These are phyloP conservation scores for Phallus indusiatus DNA, from an alignment of 768 basidiomycete species.

Conservation along the genomic window DNA sequence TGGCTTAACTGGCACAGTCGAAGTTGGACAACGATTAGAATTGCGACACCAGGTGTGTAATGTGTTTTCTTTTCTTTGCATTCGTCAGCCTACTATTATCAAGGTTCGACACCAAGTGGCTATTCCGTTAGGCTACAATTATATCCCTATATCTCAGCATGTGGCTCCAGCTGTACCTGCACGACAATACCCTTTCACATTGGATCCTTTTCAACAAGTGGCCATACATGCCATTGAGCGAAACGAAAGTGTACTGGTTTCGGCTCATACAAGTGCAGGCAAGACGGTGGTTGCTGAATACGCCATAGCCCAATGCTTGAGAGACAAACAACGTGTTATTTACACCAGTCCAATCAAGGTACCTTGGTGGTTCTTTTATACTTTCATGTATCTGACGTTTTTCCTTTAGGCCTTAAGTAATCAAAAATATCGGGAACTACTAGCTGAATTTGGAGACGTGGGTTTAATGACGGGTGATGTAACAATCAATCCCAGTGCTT, in stretches of 20 bases:
- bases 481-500: constrained; percentile 94
- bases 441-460: constrained; percentile 94
- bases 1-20: constrained; percentile 69
- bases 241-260: constrained; percentile 95
- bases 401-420: constrained; percentile 81
- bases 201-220: constrained; percentile 96
- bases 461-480: constrained; percentile 99
- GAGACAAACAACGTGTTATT: constrained; percentile 90
- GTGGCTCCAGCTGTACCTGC: constrained; percentile 86
- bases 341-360: constrained; percentile 99
- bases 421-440: constrained; percentile 98
- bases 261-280: constrained; percentile 97
- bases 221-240: constrained; percentile 93
- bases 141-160: constrained; percentile 84
- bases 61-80: neutral
- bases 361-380: constrained; percentile 12
- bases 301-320: constrained; percentile 93
- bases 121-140: constrained; percentile 85
- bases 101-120: constrained; percentile 96
- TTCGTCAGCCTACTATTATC: neutral
- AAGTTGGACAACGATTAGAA: constrained; percentile 61
- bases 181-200: constrained; percentile 87
- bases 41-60: constrained; percentile 66
- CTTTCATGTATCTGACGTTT: neutral
- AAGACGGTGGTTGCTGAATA: constrained; percentile 99